These are phyloP conservation scores for Aurantiochytrium sp. DNA, from an alignment of 108 stramenopile genomes.

Conservation along the genomic window DNA sequence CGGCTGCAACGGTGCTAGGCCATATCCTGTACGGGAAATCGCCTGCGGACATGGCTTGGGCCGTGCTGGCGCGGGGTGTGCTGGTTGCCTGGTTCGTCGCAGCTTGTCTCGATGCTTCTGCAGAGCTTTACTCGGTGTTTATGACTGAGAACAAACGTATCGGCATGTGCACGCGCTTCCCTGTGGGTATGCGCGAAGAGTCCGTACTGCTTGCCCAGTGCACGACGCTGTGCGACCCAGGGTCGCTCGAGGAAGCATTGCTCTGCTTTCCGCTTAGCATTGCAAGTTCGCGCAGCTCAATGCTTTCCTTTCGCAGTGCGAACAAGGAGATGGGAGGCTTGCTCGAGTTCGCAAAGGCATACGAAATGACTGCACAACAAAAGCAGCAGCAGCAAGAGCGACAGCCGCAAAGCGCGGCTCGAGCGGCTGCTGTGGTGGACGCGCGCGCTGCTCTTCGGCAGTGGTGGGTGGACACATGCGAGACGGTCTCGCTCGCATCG, in stretches of 20 bases:
- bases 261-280: neutral
- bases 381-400: neutral
- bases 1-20: neutral
- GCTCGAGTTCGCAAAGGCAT: neutral
- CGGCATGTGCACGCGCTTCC: neutral
- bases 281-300: neutral
- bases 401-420: neutral
- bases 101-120: neutral
- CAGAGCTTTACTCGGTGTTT: neutral
- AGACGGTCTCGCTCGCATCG: neutral
- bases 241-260: neutral
- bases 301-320: neutral
- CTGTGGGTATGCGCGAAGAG: neutral
- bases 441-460: neutral
- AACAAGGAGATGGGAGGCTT: neutral
- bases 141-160: neutral
- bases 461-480: constrained; percentile 2
- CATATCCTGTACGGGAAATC: neutral
- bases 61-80: neutral
- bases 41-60: neutral
- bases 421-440: neutral
- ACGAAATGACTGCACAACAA: neutral
- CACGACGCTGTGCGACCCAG: neutral
- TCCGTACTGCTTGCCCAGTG: neutral
- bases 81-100: neutral